These are phyloP conservation scores for Zalaria sp. DNA, from an alignment of 2,329 filamentous ascomycete species.

Conservation along the genomic window DNA sequence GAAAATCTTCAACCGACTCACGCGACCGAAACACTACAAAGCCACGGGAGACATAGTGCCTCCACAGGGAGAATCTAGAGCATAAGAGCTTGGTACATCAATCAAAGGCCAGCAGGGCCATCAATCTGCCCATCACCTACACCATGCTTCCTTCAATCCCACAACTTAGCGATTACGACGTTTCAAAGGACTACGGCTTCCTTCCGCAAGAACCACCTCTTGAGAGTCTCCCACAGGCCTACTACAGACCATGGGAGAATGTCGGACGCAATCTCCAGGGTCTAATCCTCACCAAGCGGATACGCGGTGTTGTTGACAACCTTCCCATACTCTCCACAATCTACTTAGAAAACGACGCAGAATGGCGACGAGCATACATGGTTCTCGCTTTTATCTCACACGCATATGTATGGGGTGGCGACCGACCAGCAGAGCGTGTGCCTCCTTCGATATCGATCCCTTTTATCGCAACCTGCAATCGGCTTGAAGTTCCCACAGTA, in stretches of 20 bases:
- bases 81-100: not conserved
- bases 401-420: constrained; percentile 79
- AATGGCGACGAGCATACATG: constrained; percentile 82
- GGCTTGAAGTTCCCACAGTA: constrained; percentile 74
- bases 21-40: not conserved
- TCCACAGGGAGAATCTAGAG: not conserved
- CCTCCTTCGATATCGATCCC: constrained; percentile 75
- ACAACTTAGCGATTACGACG: constrained; percentile 60
- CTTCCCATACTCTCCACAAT: constrained; percentile 74
- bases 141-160: constrained; percentile 29
- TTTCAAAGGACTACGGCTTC: constrained; percentile 70
- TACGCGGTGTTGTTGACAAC: constrained; percentile 65
- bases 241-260: constrained; percentile 92
- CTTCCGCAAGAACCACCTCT: constrained; percentile 71
- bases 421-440: constrained; percentile 54
- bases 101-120: not conserved
- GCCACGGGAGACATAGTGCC: not conserved
- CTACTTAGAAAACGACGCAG: constrained; percentile 65
- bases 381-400: constrained; percentile 70
- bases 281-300: constrained; percentile 68
- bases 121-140: not conserved
- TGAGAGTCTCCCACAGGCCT: constrained; percentile 67
- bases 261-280: constrained; percentile 75
- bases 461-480: constrained; percentile 57
- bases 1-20: not conserved